A percentile compares a stretch with the other conserved stretches of the same genome.
Evolutionary conservation across 306 rosid genomes (phyloP).

Genomic region (Acacia crassicarpa): DNA sequence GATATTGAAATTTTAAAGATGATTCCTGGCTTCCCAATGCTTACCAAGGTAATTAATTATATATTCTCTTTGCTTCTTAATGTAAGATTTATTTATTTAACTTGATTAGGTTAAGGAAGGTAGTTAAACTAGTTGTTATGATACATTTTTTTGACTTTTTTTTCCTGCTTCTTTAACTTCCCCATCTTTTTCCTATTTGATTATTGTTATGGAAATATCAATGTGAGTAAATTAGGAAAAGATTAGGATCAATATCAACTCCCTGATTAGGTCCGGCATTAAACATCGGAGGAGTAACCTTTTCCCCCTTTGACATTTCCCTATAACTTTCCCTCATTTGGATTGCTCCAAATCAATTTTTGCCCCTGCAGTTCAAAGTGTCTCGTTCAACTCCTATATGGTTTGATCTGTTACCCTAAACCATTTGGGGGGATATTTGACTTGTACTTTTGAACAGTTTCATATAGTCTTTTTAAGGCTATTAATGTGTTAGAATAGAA

Average conservation of each 20-base stretch:
- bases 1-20: slow-evolving; percentile 72
- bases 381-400: background rate
- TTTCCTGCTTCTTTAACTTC: too few species aligned
- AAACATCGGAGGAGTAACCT: too few species aligned
- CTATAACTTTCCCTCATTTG: background rate
- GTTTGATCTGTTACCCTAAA: background rate
- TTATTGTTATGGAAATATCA: too few species aligned
- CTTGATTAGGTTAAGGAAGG: too few species aligned
- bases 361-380: background rate
- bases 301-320: background rate
- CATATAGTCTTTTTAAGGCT: background rate
- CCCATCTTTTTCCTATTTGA: too few species aligned
- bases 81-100: too few species aligned
- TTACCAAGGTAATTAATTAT: slow-evolving; percentile 62
- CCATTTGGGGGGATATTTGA: background rate
- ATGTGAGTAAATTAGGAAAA: too few species aligned
- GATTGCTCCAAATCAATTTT: background rate
- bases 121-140: too few species aligned
- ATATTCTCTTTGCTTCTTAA: too few species aligned
- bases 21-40: slow-evolving; percentile 90
- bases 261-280: too few species aligned
- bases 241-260: too few species aligned
- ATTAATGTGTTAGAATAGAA: background rate
- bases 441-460: background rate
- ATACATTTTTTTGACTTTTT: too few species aligned